Percentiles rank a stretch among this genome's conserved stretches.
Evolutionary conservation across 2,329 filamentous ascomycete species (phyloP).

Genomic region (Zymoseptoria pseudotritici): DNA sequence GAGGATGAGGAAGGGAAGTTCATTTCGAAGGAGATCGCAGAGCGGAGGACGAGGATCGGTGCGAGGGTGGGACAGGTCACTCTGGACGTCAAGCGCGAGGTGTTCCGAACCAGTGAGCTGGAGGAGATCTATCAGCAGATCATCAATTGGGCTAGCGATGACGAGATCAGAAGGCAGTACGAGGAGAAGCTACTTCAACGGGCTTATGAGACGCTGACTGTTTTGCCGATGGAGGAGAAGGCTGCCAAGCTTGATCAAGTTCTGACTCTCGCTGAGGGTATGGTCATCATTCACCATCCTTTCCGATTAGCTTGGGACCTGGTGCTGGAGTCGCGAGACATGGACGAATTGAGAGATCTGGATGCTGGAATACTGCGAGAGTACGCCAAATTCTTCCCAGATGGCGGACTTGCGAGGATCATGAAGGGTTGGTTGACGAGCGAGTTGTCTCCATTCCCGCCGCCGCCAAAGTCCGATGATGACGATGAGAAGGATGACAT

Average conservation of each 20-base stretch:
- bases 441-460: conserved; percentile 77
- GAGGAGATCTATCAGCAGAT: conserved; percentile 73
- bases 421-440: conserved; percentile 76
- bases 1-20: conserved; percentile 81
- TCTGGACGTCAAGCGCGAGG: conserved; percentile 76
- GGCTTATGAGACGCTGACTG: conserved; percentile 68
- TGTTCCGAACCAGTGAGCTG: conserved; percentile 67
- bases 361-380: conserved; percentile 71
- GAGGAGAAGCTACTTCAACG: conserved; percentile 85
- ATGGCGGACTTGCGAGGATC: conserved; percentile 73
- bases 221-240: conserved; percentile 63
- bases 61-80: conserved; percentile 79
- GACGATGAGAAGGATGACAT: conserved; percentile 38
- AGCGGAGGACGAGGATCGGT: conserved; percentile 79
- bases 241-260: conserved; percentile 63
- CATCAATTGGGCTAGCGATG: conserved; percentile 84
- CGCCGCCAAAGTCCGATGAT: conserved; percentile 42
- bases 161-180: conserved; percentile 72
- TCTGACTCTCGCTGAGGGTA: conserved; percentile 71
- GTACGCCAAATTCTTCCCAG: conserved; percentile 77
- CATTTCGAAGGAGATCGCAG: conserved; percentile 83
- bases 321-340: conserved; percentile 80
- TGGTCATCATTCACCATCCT: conserved; percentile 93
- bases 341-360: conserved; percentile 64
- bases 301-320: conserved; percentile 88